A percentile compares a stretch with the other conserved stretches of the same genome.
Conservation (phyloP, 768 basidiomycete species). For the Hysterangium stoloniferum region DNA sequence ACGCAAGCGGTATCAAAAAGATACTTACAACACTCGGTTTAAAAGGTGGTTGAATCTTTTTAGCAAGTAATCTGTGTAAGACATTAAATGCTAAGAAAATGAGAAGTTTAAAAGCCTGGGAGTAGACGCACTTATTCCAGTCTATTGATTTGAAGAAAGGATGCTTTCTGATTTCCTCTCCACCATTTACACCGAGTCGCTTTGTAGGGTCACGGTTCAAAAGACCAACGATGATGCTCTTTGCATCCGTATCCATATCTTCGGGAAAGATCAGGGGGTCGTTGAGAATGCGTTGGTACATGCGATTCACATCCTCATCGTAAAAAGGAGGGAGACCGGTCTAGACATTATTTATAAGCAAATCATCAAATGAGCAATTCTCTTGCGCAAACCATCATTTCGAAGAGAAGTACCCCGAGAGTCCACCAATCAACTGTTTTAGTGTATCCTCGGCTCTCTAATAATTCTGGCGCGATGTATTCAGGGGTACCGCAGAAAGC, state of each 20-base stretch:
- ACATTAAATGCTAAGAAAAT: background rate
- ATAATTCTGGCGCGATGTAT: slow-evolving; percentile 95
- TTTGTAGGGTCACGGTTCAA: slow-evolving; percentile 82
- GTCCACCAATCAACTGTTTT: slow-evolving; percentile 99
- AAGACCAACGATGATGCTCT: slow-evolving; percentile 80
- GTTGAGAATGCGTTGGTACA: slow-evolving; percentile 92
- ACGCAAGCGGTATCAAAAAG: background rate
- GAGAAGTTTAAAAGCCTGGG: no score
- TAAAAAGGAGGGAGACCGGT: slow-evolving; percentile 98
- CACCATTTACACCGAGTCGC: slow-evolving; percentile 83
- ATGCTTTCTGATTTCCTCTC: slow-evolving; percentile 93
- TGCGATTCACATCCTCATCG: slow-evolving; percentile 96
- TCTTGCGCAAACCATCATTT: slow-evolving; percentile 76
- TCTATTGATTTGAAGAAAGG: slow-evolving; percentile 95
- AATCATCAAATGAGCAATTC: slow-evolving; percentile 15
- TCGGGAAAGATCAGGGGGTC: slow-evolving; percentile 90
- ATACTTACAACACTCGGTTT: slow-evolving; percentile 86
- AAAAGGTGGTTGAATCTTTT: slow-evolving; percentile 96
- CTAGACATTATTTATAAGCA: slow-evolving; percentile 33
- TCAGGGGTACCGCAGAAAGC: slow-evolving; percentile 99
- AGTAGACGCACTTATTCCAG: slow-evolving; percentile 48
- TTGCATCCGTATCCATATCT: slow-evolving; percentile 83
- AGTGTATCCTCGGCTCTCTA: slow-evolving; percentile 95
- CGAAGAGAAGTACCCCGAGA: slow-evolving; percentile 89
- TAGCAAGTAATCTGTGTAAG: slow-evolving; percentile 57